These are phyloP conservation scores for Helenozyma rhizophorensis DNA, from an alignment of 805 yeast genomes.

Conservation along the genomic window DNA sequence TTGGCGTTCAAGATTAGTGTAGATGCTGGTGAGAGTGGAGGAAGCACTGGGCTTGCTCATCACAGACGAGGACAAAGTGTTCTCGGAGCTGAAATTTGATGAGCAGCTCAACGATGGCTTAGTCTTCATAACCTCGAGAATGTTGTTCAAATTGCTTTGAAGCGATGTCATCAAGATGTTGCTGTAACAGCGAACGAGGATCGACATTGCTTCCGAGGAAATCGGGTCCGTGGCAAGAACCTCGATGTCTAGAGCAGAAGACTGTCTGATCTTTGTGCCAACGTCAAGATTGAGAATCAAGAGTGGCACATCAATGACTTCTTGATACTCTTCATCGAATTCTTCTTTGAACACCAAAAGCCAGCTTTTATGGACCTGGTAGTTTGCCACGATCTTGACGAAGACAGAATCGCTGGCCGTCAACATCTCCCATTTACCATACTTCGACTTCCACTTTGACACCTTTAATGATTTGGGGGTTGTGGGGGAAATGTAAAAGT, in stretches of 20 bases:
- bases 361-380: slow-evolving; percentile 33
- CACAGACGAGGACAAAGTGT: slow-evolving; percentile 34
- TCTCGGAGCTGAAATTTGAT: slow-evolving; percentile 17
- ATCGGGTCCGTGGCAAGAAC: slow-evolving; percentile 29
- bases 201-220: slow-evolving; percentile 21
- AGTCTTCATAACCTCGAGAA: slow-evolving; percentile 20
- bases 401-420: slow-evolving; percentile 34
- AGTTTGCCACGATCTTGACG: slow-evolving; percentile 35
- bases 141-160: slow-evolving; percentile 22
- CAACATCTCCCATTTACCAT: slow-evolving; percentile 43
- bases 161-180: slow-evolving; percentile 23
- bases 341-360: slow-evolving; percentile 39
- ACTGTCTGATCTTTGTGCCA: slow-evolving; percentile 24
- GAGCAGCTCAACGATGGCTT: slow-evolving; percentile 7
- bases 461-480: slow-evolving; percentile 34
- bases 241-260: slow-evolving; percentile 39
- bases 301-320: slow-evolving; percentile 33
- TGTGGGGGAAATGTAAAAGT: slow-evolving; percentile 32
- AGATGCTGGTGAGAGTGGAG: slow-evolving; percentile 17
- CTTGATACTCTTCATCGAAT: slow-evolving; percentile 24
- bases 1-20: slow-evolving; percentile 10
- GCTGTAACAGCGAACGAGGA: slow-evolving; percentile 32
- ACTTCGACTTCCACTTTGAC: slow-evolving; percentile 39
- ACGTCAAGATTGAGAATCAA: slow-evolving; percentile 28
- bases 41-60: slow-evolving; percentile 29